These are phyloP conservation scores for Helicocarpus griseus DNA, from an alignment of 2,329 filamentous ascomycete species.

Conservation along the genomic window DNA sequence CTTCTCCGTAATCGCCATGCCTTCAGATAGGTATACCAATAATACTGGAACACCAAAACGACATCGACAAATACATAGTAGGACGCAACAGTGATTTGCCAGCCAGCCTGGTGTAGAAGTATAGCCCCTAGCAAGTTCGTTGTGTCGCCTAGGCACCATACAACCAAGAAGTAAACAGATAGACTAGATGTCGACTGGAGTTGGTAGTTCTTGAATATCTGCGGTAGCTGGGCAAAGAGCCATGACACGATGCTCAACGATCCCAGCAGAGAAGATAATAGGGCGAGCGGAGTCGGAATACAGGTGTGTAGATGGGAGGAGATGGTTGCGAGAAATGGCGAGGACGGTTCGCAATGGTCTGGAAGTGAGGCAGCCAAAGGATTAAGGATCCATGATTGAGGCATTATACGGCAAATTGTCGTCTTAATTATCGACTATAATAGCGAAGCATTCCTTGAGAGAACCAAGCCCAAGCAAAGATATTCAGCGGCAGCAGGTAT, in stretches of 20 bases:
- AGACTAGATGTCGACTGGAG: constrained; percentile 55
- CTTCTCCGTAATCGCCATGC: constrained; percentile 34
- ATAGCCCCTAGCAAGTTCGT: constrained; percentile 54
- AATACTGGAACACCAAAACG: constrained; percentile 52
- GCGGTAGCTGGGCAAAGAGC: constrained; percentile 60
- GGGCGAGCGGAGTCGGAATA: constrained; percentile 53
- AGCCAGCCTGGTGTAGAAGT: constrained; percentile 54
- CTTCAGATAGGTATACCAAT: constrained; percentile 54
- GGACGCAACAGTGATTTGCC: constrained; percentile 55
- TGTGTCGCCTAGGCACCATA: constrained; percentile 57
- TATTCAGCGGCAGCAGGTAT: background rate
- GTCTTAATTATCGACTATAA: background rate
- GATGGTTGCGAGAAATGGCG: constrained; percentile 46
- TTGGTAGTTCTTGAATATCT: constrained; percentile 59
- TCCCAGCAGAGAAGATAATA: constrained; percentile 52
- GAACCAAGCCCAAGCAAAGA: background rate
- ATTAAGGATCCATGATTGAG: constrained; percentile 21
- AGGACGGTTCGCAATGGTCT: constrained; percentile 50
- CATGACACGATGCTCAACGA: constrained; percentile 55
- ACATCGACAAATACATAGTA: constrained; percentile 61
- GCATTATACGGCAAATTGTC: constrained; percentile 17
- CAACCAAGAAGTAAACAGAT: constrained; percentile 55
- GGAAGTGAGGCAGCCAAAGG: constrained; percentile 36
- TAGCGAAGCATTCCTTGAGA: constrained; percentile 2
- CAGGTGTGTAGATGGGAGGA: constrained; percentile 54